Conservation (phyloP, 2,329 filamentous ascomycete genomes). For the Stagonosporopsis cucurbitacearum region DNA sequence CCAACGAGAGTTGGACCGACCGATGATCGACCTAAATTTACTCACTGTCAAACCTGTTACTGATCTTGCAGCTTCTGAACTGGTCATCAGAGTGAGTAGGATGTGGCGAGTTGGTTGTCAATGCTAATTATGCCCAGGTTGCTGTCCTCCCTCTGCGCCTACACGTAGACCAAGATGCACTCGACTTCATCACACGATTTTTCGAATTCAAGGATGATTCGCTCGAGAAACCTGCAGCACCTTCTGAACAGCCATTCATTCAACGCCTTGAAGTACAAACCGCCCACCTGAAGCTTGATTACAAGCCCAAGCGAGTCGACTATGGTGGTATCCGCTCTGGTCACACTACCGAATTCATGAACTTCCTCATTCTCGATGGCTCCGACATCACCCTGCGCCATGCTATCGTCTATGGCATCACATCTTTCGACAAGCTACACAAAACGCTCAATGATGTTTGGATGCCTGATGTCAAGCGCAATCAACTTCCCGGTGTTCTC, state of each 20-base stretch:
- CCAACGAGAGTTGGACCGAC: constrained; percentile 83
- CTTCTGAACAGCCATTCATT: constrained; percentile 78
- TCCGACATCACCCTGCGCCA: constrained; percentile 85
- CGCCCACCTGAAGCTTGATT: constrained; percentile 86
- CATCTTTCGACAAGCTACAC: constrained; percentile 88
- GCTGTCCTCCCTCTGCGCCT: constrained; percentile 83
- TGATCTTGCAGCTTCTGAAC: constrained; percentile 84
- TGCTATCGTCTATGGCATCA: constrained; percentile 90
- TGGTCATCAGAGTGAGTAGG: constrained; percentile 78
- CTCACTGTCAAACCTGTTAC: constrained; percentile 86
- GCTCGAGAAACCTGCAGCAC: constrained; percentile 59
- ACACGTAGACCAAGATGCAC: constrained; percentile 95
- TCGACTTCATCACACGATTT: constrained; percentile 96
- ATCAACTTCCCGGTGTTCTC: constrained; percentile 87
- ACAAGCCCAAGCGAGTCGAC: constrained; percentile 98
- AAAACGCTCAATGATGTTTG: constrained; percentile 93
- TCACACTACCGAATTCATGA: constrained; percentile 97
- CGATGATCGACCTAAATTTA: constrained; percentile 89
- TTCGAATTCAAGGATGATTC: constrained; percentile 94
- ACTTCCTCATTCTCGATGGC: constrained; percentile 91
- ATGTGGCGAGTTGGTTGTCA: not conserved
- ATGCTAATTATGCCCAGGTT: constrained; percentile 47
- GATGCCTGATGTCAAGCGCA: constrained; percentile 89
- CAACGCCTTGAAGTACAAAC: constrained; percentile 88
- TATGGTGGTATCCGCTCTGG: constrained; percentile 92